Percentiles rank a stretch among this genome's conserved stretches.
Evolutionary conservation across 306 rosid species (phyloP).

Genomic region (Sindora glabra): DNA sequence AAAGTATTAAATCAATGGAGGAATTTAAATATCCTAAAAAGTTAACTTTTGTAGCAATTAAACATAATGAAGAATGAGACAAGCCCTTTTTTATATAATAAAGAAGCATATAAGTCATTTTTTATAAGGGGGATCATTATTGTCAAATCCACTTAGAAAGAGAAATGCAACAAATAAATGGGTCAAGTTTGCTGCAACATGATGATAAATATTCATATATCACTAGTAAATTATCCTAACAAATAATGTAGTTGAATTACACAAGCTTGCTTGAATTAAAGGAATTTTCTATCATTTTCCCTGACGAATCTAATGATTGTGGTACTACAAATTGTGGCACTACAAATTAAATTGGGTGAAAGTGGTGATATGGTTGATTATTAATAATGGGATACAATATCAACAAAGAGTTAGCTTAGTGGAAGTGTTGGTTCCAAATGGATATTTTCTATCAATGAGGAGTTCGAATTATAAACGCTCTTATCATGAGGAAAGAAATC

Average conservation of each 20-base stretch:
- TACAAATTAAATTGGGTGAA: no score
- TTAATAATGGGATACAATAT: background rate
- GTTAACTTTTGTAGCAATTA: no score
- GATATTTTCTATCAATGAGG: no score
- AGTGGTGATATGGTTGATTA: background rate
- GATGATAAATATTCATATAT: background rate
- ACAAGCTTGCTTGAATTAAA: background rate
- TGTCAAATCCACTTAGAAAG: background rate
- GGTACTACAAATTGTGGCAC: background rate
- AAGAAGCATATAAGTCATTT: background rate
- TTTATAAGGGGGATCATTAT: background rate
- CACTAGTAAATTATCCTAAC: slow-evolving; percentile 7
- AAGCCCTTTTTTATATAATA: no score
- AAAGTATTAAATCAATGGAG: no score
- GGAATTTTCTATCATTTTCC: background rate
- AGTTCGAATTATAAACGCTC: no score
- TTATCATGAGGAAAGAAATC: no score
- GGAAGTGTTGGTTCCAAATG: no score
- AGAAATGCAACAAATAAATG: background rate
- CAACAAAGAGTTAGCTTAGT: background rate
- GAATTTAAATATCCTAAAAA: no score
- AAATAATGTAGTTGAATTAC: background rate
- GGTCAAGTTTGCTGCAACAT: background rate
- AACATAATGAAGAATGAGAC: no score
- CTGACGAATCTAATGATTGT: background rate